Evolutionary conservation across 2,329 filamentous ascomycete species (phyloP).

Genomic region (Scedosporium minutisporum): DNA sequence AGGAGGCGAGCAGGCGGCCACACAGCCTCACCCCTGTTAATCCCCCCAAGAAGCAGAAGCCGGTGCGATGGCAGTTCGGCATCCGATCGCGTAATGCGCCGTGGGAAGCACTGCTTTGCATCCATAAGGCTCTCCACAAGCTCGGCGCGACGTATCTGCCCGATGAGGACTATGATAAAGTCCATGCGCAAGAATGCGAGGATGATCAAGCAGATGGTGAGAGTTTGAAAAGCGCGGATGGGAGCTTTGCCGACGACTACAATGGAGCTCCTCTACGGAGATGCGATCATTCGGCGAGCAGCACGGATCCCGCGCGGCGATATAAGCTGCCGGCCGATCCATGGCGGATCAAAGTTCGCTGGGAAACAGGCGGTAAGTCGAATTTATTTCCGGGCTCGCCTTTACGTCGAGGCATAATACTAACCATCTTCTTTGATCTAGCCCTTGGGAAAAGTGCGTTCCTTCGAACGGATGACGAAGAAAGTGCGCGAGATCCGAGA

Average conservation of each 20-base stretch:
- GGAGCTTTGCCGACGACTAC: constrained; percentile 30
- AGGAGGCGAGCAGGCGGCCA: constrained; percentile 51
- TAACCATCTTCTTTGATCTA: background rate
- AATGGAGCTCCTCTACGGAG: constrained; percentile 25
- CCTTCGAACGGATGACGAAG: background rate
- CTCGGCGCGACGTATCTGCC: constrained; percentile 82
- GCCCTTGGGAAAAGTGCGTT: background rate
- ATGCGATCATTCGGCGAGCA: constrained; percentile 22
- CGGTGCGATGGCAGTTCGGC: constrained; percentile 94
- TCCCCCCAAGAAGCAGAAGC: constrained; percentile 62
- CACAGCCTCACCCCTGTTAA: constrained; percentile 54
- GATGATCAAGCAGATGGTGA: constrained; percentile 16
- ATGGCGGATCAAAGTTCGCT: constrained; percentile 88
- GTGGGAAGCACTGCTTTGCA: constrained; percentile 86
- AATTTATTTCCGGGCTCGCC: background rate
- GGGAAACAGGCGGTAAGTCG: constrained; percentile 67
- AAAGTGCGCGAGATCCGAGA: background rate
- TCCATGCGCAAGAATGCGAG: constrained; percentile 29
- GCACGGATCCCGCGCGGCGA: constrained; percentile 45
- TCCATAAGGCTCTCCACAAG: constrained; percentile 83
- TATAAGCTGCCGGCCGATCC: constrained; percentile 88
- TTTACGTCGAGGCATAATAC: background rate
- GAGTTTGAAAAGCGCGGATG: constrained; percentile 26
- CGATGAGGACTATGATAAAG: constrained; percentile 48
- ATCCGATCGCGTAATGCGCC: constrained; percentile 91